Base-by-base conservation (phyloP, 2,329 filamentous ascomycete genomes). In the Sporothrix inflata region DNA sequence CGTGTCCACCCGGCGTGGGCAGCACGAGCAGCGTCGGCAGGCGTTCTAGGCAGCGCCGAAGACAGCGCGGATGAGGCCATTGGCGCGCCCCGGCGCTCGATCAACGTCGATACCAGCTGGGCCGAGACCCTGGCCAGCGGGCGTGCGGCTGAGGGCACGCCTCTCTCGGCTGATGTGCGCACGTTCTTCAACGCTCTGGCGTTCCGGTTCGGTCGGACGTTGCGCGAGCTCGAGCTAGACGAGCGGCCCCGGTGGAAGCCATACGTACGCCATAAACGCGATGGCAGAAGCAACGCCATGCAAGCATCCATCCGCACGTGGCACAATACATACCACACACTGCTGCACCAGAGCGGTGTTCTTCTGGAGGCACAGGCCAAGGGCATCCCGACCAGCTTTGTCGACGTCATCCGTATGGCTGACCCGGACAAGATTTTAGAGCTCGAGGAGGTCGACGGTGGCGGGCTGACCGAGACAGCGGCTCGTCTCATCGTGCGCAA, bases 401-500 rank as follows among this genome's bases (percentile, higher is more conserved):
- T 72, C 7, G 78, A 80, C 42, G 76, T 84, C 19, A 75, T 84
- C 14, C 71, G 74, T 8, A 76, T 77, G 34, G 80, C 79, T 19
- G 79, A 83, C 24, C 79, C 81, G 1, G 72, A 1, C 14, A 12
- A 21, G 2, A 49, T 27, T 40, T 9, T 9, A 1, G 75, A 42
- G 65, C 69, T 24, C 74, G 75, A 42, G 34, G 21, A n/a, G 3
- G 21, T n/a, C 30, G 24, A 21, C 73, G 24, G 73, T 3, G 49
- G 74, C 3, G 49, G 69, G 8, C 55, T 75, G 61, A 74, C 72
- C 1, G 72, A 75, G 1, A 66, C 74, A 1, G 57, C 74, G 3
- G 76, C 79, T 8, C 77, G 78, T 55, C 68, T 75, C 0, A 51
- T 80, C 1, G 77, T 86, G 53, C 79, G 83, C 47, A 77, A 78